Evolutionary conservation across 257 asterid genomes (phyloP).

Genomic region (Scutellaria baicalensis): DNA sequence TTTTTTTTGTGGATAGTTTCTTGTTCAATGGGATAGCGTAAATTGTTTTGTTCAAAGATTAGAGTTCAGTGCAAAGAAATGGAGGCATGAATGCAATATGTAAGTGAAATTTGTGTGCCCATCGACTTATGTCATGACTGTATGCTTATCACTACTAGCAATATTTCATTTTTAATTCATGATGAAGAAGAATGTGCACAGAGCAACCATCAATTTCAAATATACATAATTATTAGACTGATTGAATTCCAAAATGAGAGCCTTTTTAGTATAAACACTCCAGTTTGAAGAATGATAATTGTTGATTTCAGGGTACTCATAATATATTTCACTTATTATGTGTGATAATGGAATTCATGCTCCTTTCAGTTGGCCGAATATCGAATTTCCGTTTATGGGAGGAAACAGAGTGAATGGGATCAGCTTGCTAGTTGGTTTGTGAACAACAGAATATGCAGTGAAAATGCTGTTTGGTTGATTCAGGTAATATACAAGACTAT

Average conservation of each 20-base stretch:
- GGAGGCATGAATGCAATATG: neutral
- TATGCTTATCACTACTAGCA: neutral
- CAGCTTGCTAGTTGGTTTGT: conserved; percentile 92
- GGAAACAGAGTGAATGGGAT: conserved; percentile 96
- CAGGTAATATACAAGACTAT: conserved; percentile 44
- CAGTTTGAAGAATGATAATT: neutral
- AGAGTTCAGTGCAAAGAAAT: neutral
- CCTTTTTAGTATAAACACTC: neutral
- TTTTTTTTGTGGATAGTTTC: neutral
- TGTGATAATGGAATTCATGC: conserved; percentile 8
- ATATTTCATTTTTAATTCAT: neutral
- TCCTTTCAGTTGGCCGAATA: conserved; percentile 81
- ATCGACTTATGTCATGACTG: neutral
- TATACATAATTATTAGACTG: neutral
- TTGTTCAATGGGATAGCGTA: neutral
- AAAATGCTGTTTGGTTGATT: conserved; percentile 90
- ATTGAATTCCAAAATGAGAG: neutral
- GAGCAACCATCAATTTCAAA: neutral
- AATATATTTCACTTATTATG: conserved; percentile 5
- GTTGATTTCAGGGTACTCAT: conserved; percentile 8
- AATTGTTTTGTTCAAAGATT: neutral
- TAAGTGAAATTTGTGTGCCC: neutral
- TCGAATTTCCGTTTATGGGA: conserved; percentile 80
- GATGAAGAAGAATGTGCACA: neutral
- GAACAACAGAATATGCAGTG: conserved; percentile 66